Evolutionary conservation across 345 rosid species (phyloP).

Genomic region (Carallia pectinifolia): DNA sequence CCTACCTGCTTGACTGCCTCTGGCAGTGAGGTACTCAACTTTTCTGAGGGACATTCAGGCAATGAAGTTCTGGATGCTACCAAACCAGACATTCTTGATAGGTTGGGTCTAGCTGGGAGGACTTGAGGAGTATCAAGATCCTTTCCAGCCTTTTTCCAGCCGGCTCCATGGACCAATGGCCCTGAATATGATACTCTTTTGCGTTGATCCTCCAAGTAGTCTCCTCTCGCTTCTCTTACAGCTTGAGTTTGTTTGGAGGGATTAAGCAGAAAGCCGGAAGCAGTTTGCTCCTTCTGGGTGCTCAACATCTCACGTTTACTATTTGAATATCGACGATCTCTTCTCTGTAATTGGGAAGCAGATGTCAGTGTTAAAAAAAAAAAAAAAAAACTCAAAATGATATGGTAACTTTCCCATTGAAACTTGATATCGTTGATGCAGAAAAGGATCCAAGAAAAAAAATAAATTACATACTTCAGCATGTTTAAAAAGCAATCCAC

Average conservation of each 20-base stretch:
- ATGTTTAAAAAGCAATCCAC: no score
- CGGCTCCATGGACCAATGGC: constrained; percentile 43
- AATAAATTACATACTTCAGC: no score
- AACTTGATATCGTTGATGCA: no score
- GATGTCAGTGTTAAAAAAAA: not conserved
- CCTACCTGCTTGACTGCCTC: constrained; percentile 27
- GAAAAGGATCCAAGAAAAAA: no score
- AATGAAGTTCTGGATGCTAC: constrained; percentile 43
- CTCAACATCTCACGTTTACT: constrained; percentile 32
- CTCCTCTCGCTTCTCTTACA: constrained; percentile 40
- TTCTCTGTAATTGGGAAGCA: constrained; percentile 34
- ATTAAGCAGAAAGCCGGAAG: constrained; percentile 40
- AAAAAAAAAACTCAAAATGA: not conserved
- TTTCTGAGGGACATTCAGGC: constrained; percentile 35
- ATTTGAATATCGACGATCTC: constrained; percentile 28
- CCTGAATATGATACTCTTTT: constrained; percentile 57
- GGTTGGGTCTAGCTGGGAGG: constrained; percentile 31
- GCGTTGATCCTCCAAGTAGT: constrained; percentile 28
- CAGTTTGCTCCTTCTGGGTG: constrained; percentile 32
- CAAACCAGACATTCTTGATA: constrained; percentile 45
- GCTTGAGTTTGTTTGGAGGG: constrained; percentile 35
- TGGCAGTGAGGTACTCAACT: constrained; percentile 26
- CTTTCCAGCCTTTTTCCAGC: constrained; percentile 36
- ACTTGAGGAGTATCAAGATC: constrained; percentile 29
- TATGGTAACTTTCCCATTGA: no score